Conservation (phyloP, 441 rosid genomes). For the Syzygium malaccense region DNA sequence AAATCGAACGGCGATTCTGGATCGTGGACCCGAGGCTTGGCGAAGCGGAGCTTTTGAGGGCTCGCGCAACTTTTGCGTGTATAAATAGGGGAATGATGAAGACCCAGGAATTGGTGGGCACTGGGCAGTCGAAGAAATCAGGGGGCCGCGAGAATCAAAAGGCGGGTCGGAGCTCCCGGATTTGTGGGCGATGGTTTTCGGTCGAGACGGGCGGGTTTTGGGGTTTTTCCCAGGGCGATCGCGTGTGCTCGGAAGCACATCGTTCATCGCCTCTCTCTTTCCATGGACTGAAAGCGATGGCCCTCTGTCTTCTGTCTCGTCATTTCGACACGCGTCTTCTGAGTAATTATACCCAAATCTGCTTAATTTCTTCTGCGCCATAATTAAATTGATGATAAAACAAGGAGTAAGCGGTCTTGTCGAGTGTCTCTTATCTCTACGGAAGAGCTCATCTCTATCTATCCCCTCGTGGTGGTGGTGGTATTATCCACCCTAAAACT, state of each 20-base stretch:
- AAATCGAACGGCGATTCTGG: neutral
- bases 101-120: no score
- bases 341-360: neutral
- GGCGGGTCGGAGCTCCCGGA: conserved; percentile 8
- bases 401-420: neutral
- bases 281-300: neutral
- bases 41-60: neutral
- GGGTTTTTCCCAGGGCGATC: conserved; percentile 8
- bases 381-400: neutral
- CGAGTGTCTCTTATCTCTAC: neutral
- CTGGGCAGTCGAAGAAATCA: neutral
- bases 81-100: neutral
- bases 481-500: neutral
- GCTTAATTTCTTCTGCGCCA: neutral
- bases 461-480: neutral
- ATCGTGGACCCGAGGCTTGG: neutral
- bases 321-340: no score
- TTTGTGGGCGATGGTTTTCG: conserved; percentile 8
- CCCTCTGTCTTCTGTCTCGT: no score
- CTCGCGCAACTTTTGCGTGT: neutral
- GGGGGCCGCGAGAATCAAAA: neutral
- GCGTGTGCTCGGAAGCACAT: neutral
- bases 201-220: neutral
- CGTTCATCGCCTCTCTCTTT: neutral
- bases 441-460: neutral